Base-by-base conservation (phyloP, 352 stramenopile genomes). In the Phytophthora palmivora region DNA sequence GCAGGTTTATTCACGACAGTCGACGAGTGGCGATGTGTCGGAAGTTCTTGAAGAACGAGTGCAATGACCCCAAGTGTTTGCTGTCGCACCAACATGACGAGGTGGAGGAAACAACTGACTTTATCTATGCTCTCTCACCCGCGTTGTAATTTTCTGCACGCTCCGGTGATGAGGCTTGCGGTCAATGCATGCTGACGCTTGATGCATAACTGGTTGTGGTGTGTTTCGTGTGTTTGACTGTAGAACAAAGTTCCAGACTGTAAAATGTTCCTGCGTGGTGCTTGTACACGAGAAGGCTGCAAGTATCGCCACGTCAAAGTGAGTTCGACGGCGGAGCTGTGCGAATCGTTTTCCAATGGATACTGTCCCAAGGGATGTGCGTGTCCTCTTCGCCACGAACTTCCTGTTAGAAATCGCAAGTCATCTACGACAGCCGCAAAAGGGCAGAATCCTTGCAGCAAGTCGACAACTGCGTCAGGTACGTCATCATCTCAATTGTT, bases 211-310 rank as follows among this genome's bases (percentile, higher is more conserved):
- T 64, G 38, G 44, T 45, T 61, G 37, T 65, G 37, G 11, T 63
- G 56, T 70, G 30, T 22, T 49, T 57, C 2, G 3, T 50, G 38
- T 21, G 2, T 51, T 21, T 63, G 24, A 39, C 32, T 53, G 36
- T 44, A 93, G 84, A 93, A 90, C 67, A 93, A 93, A 74, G 87
- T 90, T 70, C 86, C 84, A 0, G 86, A 92, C 53, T 95, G 86
- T 53, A 81, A 73, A 53, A 70, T 91, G 70, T 95, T 95, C 51
- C 75, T 95, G 2, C 79, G 82, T 42, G 86, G 86, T 46, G 51
- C 70, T 16, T 95, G 86, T 52, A 87, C 82, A 7, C 84, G 84
- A 44, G 86, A 93, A 48, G 70, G 72, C 50, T 95, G 86, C 52
- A 87, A 79, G 21, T 95, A 91, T 55, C 84, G 77, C 24, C 86